phyloP scores from a whole-genome alignment of 108 stramenopile genomes.

The Fistulifera pelliculosa region DNA sequence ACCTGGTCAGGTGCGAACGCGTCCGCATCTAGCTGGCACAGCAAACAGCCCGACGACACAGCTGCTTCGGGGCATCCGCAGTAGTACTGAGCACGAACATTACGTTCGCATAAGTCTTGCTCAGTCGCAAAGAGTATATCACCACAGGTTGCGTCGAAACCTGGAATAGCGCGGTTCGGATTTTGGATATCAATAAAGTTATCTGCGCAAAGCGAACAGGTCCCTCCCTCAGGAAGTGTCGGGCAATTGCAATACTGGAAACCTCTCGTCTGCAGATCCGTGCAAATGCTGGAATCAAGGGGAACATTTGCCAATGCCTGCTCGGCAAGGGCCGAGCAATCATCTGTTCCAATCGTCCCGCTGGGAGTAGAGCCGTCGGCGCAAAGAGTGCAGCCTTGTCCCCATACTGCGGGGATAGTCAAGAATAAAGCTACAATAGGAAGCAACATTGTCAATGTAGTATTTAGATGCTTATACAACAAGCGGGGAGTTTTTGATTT shows the following conservation, averaged over 20 bases:
- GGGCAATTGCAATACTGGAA: conserved; percentile 10
- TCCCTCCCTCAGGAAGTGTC: background rate
- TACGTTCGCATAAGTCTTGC: background rate
- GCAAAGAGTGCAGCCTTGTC: background rate
- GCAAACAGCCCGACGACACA: background rate
- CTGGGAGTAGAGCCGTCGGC: background rate
- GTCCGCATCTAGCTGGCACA: background rate
- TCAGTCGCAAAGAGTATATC: conserved; percentile 2
- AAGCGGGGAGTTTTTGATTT: no score
- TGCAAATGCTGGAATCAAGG: background rate
- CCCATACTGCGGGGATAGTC: background rate
- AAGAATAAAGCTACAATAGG: no score
- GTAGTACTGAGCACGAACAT: background rate
- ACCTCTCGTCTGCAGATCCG: conserved; percentile 1
- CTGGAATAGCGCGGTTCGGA: background rate
- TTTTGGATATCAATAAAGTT: background rate
- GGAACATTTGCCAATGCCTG: background rate
- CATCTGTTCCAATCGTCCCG: background rate
- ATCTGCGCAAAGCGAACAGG: conserved; percentile 5
- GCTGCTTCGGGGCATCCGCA: conserved; percentile 8
- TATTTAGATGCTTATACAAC: no score
- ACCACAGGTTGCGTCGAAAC: conserved; percentile 1
- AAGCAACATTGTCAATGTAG: no score
- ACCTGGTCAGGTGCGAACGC: background rate
- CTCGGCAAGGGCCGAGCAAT: background rate